Evolutionary conservation across 306 rosid genomes (phyloP), one percentile per base, ranked within the genome.

Genomic region (Chamaecrista fasciculata): DNA sequence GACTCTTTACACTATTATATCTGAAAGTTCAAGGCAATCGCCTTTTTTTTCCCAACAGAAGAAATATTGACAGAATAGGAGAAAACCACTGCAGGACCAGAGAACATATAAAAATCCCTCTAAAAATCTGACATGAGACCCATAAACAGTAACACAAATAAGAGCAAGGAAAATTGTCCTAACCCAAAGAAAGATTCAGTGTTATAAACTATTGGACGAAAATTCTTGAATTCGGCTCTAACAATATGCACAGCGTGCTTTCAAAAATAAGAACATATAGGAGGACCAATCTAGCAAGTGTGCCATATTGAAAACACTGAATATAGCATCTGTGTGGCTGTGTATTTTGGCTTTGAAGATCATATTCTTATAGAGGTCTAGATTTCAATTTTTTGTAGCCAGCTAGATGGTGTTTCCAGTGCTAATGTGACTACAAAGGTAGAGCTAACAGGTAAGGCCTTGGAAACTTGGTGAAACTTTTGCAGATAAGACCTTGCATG

Each of bases 1-100:
- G 33, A 26, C 25, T 20, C 64, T 33, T 33, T 15, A 36, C 37
- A 42, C 62, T n/a, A 67, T 72, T 48, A 60, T 21, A 46, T 37
- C 58, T 47, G 31, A 36, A 71, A 36, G 63, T 67, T 60, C 36
- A 51, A 51, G 63, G 26, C 19, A 80, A 36, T 7, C 37, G 34
- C 23, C 50, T 56, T 59, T 55, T 29, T 62, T n/a, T n/a, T n/a
- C n/a, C n/a, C n/a, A n/a, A n/a, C n/a, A n/a, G n/a, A n/a, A n/a
- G n/a, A n/a, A n/a, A n/a, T n/a, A n/a, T n/a, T n/a, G n/a, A n/a
- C n/a, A n/a, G n/a, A n/a, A n/a, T n/a, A n/a, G n/a, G n/a, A n/a
- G n/a, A n/a, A n/a, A n/a, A n/a, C n/a, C n/a, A n/a, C n/a, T n/a
- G n/a, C n/a, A n/a, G n/a, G n/a, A n/a, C n/a, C n/a, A n/a, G n/a